phyloP scores from a whole-genome alignment of 768 basidiomycete species.

The Mycena haematopus region DNA sequence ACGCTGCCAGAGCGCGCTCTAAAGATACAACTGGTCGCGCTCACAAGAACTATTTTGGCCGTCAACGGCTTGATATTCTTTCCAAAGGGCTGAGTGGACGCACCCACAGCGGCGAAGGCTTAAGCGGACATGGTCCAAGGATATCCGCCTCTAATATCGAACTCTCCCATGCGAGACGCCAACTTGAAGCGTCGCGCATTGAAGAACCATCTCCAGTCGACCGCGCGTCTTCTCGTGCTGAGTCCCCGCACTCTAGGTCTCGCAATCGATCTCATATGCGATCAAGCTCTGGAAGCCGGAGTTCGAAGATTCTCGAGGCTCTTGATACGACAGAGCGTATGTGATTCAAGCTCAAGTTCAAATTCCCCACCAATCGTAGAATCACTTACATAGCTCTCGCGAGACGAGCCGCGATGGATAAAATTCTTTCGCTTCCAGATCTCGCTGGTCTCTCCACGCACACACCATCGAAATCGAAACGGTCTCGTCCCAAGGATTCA shows the following conservation, averaged over 20 bases:
- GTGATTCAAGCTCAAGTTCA: conserved; percentile 28
- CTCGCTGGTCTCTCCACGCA: conserved; percentile 45
- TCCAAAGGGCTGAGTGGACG: conserved; percentile 44
- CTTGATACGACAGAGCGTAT: conserved; percentile 53
- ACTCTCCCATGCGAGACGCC: conserved; percentile 33
- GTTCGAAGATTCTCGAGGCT: conserved; percentile 47
- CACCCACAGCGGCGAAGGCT: neutral
- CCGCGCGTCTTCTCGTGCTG: neutral
- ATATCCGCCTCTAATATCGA: conserved; percentile 27
- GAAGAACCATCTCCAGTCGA: conserved; percentile 1
- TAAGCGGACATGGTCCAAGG: conserved; percentile 22
- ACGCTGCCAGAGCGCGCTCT: conserved; percentile 59
- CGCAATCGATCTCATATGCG: conserved; percentile 19
- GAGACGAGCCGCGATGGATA: conserved; percentile 44
- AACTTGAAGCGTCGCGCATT: neutral
- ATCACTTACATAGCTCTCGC: conserved; percentile 41
- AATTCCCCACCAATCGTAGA: neutral
- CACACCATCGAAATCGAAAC: conserved; percentile 6
- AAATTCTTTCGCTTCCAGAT: conserved; percentile 52
- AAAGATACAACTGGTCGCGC: conserved; percentile 61
- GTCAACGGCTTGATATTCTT: conserved; percentile 61
- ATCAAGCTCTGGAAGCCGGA: conserved; percentile 33
- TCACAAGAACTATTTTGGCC: conserved; percentile 67
- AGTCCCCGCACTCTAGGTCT: neutral
- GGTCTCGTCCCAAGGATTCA: conserved; percentile 5